Base-by-base conservation (phyloP, 768 basidiomycete genomes). In the Multifurca ochricompacta region DNA sequence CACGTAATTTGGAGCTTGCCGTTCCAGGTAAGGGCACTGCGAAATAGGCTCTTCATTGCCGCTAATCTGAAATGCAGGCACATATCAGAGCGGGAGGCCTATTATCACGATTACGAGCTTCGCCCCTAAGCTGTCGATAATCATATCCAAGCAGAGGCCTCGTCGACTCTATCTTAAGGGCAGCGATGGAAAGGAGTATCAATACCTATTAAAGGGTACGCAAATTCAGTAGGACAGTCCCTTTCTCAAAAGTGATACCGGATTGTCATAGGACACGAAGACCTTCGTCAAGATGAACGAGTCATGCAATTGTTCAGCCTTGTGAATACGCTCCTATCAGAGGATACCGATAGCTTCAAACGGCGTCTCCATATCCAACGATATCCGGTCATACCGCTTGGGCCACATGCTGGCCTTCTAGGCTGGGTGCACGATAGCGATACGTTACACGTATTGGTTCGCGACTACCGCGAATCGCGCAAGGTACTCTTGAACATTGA, bases 251-350 rank as follows among this genome's bases (percentile, higher is more conserved):
- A 19, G 7, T 35, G 36, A 40, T 28, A 21, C 34, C 11, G 5
- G 25, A 23, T 23, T 8, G 19, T 9, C 27, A 10, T 59, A 94
- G 92, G 96, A 7, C 96, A 99, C 69, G 96, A 99, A 72, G 96
- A 99, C 73, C 76, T 99, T 47, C 92, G 96, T 36, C 96, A 98
- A 70, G 96, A 99, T 66, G 96, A 99, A 64, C 82, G 96, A 58
- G 96, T 98, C 52, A 98, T 98, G 95, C 96, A 99, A 68, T 78
- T 98, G 18, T 98, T 98, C 69, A 88, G 96, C 55, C 82, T 99
- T 43, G 88, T 98, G 63, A 99, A 99, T 69, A 95, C 91, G 0
- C 73, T 97, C 2, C 81, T 99, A 27, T 85, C 89, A 6, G 84
- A 91, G 18, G 95, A 99, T 64, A 89, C 92, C 19, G 83, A 89